A percentile compares a stretch with the other conserved stretches of the same genome.
phyloP scores from a whole-genome alignment of 2,329 filamentous ascomycete genomes.

The Talaromyces sp. region DNA sequence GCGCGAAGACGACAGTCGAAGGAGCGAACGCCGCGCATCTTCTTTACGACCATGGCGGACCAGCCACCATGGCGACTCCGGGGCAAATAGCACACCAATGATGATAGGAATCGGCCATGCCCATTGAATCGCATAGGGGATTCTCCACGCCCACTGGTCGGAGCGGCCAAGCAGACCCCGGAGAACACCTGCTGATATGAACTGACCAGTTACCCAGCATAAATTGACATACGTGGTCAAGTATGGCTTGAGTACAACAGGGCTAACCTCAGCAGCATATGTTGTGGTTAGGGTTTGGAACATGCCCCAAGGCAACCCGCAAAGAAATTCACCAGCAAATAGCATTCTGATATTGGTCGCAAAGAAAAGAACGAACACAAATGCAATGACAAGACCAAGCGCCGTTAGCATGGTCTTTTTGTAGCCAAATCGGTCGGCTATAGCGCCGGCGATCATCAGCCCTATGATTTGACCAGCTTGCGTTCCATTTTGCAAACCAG shows the following conservation, averaged over 20 bases:
- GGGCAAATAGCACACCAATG: slow-evolving; percentile 39
- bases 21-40: slow-evolving; percentile 35
- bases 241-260: slow-evolving; percentile 43
- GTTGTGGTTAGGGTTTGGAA: slow-evolving; percentile 50
- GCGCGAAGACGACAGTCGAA: slow-evolving; percentile 26
- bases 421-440: slow-evolving; percentile 49
- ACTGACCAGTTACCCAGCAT: slow-evolving; percentile 53
- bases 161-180: slow-evolving; percentile 32
- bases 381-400: slow-evolving; percentile 33
- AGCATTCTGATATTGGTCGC: slow-evolving; percentile 32
- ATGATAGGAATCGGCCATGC: slow-evolving; percentile 44
- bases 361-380: slow-evolving; percentile 45
- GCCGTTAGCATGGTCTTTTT: slow-evolving; percentile 36
- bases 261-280: slow-evolving; percentile 48
- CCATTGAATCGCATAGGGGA: slow-evolving; percentile 50
- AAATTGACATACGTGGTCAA: slow-evolving; percentile 53
- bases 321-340: slow-evolving; percentile 57
- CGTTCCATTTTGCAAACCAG: slow-evolving; percentile 47
- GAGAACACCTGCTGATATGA: slow-evolving; percentile 46
- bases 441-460: slow-evolving; percentile 58
- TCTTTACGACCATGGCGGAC: slow-evolving; percentile 37
- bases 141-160: slow-evolving; percentile 45
- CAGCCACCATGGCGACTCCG: slow-evolving; percentile 49
- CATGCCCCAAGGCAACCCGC: slow-evolving; percentile 53
- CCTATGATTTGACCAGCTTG: slow-evolving; percentile 61